Base-by-base conservation (phyloP, 805 yeast genomes). In the Barnettozyma wickerhamii region DNA sequence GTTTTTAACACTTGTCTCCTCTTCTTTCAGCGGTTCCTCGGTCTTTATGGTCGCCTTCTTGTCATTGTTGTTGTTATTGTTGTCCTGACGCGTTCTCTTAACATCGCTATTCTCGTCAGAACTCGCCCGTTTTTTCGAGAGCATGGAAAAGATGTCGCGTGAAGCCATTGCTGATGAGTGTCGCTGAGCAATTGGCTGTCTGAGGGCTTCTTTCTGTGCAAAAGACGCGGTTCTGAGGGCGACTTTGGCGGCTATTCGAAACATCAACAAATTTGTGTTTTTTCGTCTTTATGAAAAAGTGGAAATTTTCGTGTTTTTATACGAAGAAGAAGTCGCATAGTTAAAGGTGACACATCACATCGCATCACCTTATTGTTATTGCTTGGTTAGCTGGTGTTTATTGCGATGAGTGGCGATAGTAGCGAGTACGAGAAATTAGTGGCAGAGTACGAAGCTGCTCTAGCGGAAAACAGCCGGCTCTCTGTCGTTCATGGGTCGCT, bases 1-100 rank as follows among this genome's bases (percentile, higher is more conserved):
- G 26, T 9, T 36, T 6, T 42, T n/a, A n/a, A n/a, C n/a, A n/a
- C n/a, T 21, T 21, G 32, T 19, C 9, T 27, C 45, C 20, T 42
- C 39, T 12, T 29, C 30, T 39, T 36, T 32, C 7, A n/a, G 9
- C n/a, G 7, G 30, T 7, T 7, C 17, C 19, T 20, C 30, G 20
- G 19, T 24, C 13, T 17, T 12, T 10, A 10, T 13, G 20, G 17
- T 10, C 5, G 19, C 10, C 3, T 20, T 36, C 34, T 37, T 24
- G 12, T 20, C 39, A 7, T 28, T 23, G 6, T 30, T 14, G 10
- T 19, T 30, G 14, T 30, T 14, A 5, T 19, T 30, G 14, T 30
- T 10, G 5, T 30, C 33, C 33, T 30, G 27, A 35, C 38, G 38
- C 33, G 38, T 14, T 17, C 23, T 28, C 20, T 35, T 32, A 6